Percentiles rank a stretch among this genome's conserved stretches.
Conservation (phyloP, 768 basidiomycete genomes). For the Cubamyces sp. region DNA sequence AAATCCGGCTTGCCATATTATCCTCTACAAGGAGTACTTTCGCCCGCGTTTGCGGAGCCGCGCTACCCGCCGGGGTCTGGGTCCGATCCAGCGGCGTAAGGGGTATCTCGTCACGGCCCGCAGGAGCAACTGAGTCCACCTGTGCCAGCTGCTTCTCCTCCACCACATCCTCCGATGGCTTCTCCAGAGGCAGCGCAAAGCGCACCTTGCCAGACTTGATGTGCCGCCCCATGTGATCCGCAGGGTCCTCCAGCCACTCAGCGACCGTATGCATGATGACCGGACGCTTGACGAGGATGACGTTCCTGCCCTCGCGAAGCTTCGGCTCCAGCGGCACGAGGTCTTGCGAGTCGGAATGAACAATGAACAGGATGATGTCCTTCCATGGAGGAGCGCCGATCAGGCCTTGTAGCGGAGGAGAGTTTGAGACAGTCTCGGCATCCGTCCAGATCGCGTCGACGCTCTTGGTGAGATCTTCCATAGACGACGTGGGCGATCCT, state of each 20-base stretch:
- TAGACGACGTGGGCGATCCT: background rate
- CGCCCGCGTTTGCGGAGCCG: background rate
- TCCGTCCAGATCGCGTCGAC: conserved; percentile 34
- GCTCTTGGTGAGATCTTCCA: conserved; percentile 21
- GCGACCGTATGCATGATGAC: conserved; percentile 31
- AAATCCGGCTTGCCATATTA: conserved; percentile 27
- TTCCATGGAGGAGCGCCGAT: conserved; percentile 5
- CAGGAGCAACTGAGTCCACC: background rate
- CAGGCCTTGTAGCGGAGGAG: conserved; percentile 24
- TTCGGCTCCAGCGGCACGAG: conserved; percentile 29
- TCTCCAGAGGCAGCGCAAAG: conserved; percentile 23
- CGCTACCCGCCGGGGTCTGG: background rate
- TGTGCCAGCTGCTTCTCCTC: conserved; percentile 18
- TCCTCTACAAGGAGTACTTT: conserved; percentile 35
- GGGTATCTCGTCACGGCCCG: conserved; percentile 4
- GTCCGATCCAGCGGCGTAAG: background rate
- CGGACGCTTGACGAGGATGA: conserved; percentile 35
- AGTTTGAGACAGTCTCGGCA: conserved; percentile 24
- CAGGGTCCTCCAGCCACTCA: conserved; percentile 29
- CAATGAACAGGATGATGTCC: conserved; percentile 26
- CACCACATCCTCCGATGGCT: background rate
- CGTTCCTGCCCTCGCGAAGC: conserved; percentile 24
- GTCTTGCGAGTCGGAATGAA: conserved; percentile 28
- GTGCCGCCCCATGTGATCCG: conserved; percentile 26
- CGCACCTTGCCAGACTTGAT: conserved; percentile 27